Evolutionary conservation across 2,329 filamentous ascomycete genomes (phyloP).

Genomic region (Arachnopeziza araneosa): DNA sequence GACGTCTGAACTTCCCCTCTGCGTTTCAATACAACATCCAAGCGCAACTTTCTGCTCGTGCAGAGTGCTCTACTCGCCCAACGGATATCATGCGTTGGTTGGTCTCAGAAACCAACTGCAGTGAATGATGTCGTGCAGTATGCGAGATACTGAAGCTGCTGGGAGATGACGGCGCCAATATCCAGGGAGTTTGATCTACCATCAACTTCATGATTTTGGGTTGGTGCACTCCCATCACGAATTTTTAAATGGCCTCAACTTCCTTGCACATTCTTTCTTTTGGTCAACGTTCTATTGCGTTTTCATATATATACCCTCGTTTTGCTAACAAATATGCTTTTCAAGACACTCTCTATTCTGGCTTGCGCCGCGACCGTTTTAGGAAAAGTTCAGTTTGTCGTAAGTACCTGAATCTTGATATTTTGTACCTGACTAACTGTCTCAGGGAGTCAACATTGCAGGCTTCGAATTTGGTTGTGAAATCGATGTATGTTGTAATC

Average conservation of each 20-base stretch:
- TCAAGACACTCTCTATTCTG: slow-evolving; percentile 10
- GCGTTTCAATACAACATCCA: not conserved
- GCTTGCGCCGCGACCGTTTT: slow-evolving; percentile 6
- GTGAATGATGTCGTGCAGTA: not conserved
- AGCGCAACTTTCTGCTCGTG: not conserved
- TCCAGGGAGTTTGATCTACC: not conserved
- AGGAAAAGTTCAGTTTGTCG: slow-evolving; percentile 21
- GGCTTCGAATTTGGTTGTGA: slow-evolving; percentile 43
- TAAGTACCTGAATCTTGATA: not conserved
- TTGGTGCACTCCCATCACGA: not conserved
- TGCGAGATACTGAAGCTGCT: not conserved
- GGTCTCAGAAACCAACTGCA: not conserved
- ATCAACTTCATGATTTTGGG: not conserved
- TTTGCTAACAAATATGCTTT: slow-evolving; percentile 12
- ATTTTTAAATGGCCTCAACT: not conserved
- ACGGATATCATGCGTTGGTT: not conserved
- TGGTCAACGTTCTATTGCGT: slow-evolving; percentile 4
- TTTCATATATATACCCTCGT: slow-evolving; percentile 3
- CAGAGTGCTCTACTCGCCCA: not conserved
- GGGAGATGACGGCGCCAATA: not conserved
- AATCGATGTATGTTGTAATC: slow-evolving; percentile 30
- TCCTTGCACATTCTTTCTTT: not conserved
- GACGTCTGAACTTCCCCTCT: not conserved
- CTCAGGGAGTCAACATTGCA: slow-evolving; percentile 36
- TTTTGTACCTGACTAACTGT: not conserved